Evolutionary conservation across 164 flowering plant genomes (phyloP).

Genomic region (Dillenia turbinata): DNA sequence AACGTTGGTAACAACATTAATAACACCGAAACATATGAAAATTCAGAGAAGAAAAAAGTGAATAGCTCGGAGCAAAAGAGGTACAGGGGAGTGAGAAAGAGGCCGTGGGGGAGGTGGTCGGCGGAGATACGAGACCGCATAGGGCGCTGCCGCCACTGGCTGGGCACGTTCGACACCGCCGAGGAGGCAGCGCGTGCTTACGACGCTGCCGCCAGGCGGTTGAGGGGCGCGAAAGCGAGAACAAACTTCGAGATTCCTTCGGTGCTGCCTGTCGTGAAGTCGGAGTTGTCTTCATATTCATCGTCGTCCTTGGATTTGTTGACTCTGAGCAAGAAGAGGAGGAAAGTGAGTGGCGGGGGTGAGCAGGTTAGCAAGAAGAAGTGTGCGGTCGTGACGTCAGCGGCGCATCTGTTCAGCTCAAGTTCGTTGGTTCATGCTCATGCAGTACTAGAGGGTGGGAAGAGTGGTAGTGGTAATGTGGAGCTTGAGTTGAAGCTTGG

Average conservation of each 20-base stretch:
- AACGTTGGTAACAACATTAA: neutral
- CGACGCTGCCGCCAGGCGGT: conserved; percentile 81
- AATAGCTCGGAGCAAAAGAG: conserved; percentile 24
- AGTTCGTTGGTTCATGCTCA: neutral
- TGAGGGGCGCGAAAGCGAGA: conserved; percentile 75
- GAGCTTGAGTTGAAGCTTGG: conserved; percentile 47
- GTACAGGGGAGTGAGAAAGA: conserved; percentile 77
- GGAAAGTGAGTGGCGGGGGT: conserved; percentile 3
- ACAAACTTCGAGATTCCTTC: conserved; percentile 68
- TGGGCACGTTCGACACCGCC: conserved; percentile 88
- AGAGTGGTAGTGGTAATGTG: conserved; percentile 11
- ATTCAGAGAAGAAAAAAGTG: no score
- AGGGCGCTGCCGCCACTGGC: conserved; percentile 91
- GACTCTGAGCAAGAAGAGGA: neutral
- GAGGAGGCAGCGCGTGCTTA: conserved; percentile 95
- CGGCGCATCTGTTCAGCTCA: conserved; percentile 47
- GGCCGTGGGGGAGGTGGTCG: conserved; percentile 97
- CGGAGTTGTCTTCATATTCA: conserved; percentile 10
- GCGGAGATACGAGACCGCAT: conserved; percentile 89
- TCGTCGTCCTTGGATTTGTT: conserved; percentile 10
- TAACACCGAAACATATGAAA: neutral
- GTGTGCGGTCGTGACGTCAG: conserved; percentile 51
- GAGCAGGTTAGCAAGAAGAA: conserved; percentile 17
- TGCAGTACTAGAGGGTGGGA: neutral
- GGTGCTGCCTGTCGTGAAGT: conserved; percentile 20